Evolutionary conservation across 352 stramenopile species (phyloP), one percentile per base, ranked within the genome.

Genomic region (Pythium aphanidermatum): DNA sequence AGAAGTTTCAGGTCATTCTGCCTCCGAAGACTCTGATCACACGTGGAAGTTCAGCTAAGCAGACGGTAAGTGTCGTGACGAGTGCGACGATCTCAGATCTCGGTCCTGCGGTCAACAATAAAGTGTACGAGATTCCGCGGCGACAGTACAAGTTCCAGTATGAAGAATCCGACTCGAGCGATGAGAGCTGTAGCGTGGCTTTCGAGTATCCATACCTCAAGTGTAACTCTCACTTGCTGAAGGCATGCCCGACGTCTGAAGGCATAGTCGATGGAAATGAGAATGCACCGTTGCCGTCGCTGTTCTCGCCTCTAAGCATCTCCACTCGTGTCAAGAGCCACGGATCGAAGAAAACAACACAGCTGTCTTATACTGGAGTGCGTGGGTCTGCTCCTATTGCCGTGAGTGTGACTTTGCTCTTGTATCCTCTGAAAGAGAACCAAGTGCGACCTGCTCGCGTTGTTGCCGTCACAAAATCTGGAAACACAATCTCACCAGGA

Each of bases 31-130:
- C 24, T 21, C 11, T 49, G 12, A 9, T 49, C 13, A 49, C 13
- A 8, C 17, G 16, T 1, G 11, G 21, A 6, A 24, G 16, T 11
- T 20, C 21, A 39, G 26, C 0, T 14, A 47, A 47, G 35, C 11
- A 26, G 31, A 12, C 47, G 10, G 33, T 54, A 30, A 45, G 21
- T 25, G 35, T 54, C 35, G 31, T 38, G 17, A 27, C 46, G 20
- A 43, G 27, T 4, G 35, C 46, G 30, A 25, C 19, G 9, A 11
- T 54, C 4, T 38, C 46, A 16, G 35, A 54, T 34, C 26, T 54
- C 12, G 46, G 46, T 8, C 46, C 46, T 21, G 46, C 46, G 19
- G 46, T 47, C 17, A 54, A 54, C n/a, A 47, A 47, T 26, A 45
- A 54, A 20, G n/a, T 17, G 16, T 54, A 48, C 35, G 16, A 36